Conservation (phyloP, 2,329 filamentous ascomycete species). For the Lasiodiplodia sp. region DNA sequence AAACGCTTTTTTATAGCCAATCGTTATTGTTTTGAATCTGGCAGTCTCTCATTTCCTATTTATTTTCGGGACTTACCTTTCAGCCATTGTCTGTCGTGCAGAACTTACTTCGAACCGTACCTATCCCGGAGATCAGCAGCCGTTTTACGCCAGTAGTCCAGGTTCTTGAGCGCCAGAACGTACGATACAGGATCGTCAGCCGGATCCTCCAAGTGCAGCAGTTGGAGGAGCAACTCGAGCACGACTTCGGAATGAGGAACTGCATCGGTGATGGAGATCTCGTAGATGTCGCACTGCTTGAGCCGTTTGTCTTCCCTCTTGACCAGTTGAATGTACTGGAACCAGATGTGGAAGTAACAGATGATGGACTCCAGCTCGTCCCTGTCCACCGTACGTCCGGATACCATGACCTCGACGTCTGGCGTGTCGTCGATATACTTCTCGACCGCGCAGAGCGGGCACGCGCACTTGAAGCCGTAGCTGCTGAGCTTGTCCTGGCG, state of each 20-base stretch:
- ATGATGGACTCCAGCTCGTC: neutral
- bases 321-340: neutral
- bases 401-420: neutral
- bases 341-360: neutral
- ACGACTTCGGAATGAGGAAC: neutral
- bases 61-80: too few relatives aligned
- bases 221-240: neutral
- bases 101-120: neutral
- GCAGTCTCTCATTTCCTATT: too few relatives aligned
- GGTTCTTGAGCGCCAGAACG: neutral
- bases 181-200: neutral
- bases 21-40: too few relatives aligned
- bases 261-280: neutral
- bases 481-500: neutral
- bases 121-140: neutral
- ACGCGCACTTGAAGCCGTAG: slow-evolving; percentile 6
- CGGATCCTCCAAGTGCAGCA: neutral
- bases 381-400: neutral
- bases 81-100: too few relatives aligned
- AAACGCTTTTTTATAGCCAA: too few relatives aligned
- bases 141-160: neutral
- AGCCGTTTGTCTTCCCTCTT: too few relatives aligned
- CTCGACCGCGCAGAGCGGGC: slow-evolving; percentile 6
- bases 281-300: too few relatives aligned
- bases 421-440: neutral